Evolutionary conservation across 2,329 filamentous ascomycete genomes (phyloP), one percentile per base, ranked within the genome.

Genomic region (Aspergillus brunneoviolaceus): DNA sequence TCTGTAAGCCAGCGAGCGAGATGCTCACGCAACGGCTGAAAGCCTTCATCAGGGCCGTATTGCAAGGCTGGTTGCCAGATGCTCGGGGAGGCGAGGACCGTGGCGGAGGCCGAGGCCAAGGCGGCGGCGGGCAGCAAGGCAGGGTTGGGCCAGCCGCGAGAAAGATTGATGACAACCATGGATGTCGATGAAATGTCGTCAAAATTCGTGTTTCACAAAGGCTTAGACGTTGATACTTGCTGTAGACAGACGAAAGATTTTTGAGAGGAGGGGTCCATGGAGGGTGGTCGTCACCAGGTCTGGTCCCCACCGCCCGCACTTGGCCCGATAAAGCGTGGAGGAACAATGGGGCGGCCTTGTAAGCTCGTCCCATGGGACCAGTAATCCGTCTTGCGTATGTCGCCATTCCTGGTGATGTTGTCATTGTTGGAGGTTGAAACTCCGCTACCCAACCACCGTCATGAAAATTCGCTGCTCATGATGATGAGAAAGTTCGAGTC

Each of bases 41-140:
- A 89, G 29, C 93, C 93, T 49, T 85, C 79, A 72, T 96, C 91
- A 0, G 91, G 88, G 0, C 89, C 93, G 70, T 96, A 96, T 60
- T 88, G 82, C 42, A 96, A 82, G n/a, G 84, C 89, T 1, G 87
- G 84, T 2, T 82, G 78, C 58, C 83, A 85, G 59, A 89, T 77
- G 9, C 75, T 70, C 10, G 85, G 83, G 69, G 89, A 80, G 14
- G 84, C 80, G 51, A 96, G 82, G 9, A 87, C 85, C 55, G 79
- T 78, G 60, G 83, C 78, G 59, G 88, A 80, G 27, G 90, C 88
- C 29, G 78, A 76, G 39, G 84, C 81, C 59, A 96, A 81, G 14
- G 87, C 79, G 4, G 80, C 73, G 2, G 84, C 83, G 6, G 92
- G 90, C 10, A 96, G 82, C 6, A 95, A 83, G 29, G 79, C 75